phyloP scores from a whole-genome alignment of 2,329 filamentous ascomycete genomes.

The Bipolaris bicolor region DNA sequence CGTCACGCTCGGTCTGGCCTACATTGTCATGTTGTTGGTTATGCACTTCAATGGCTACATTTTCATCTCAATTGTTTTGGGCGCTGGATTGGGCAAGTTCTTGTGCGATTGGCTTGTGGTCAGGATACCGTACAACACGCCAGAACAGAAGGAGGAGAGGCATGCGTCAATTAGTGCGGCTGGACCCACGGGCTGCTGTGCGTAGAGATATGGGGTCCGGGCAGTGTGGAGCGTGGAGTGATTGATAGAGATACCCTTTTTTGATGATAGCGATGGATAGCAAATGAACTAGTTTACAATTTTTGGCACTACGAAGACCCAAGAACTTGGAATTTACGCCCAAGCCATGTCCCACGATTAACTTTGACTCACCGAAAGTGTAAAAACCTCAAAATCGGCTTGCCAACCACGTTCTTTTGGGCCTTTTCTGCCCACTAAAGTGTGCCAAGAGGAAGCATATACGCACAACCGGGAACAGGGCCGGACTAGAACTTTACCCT shows the following conservation, averaged over 20 bases:
- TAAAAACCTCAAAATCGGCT: not conserved
- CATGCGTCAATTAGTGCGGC: conserved; percentile 29
- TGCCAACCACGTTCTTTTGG: not conserved
- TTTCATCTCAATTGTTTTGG: conserved; percentile 81
- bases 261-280: conserved; percentile 4
- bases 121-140: conserved; percentile 31
- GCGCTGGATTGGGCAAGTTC: conserved; percentile 74
- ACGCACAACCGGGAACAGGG: not conserved
- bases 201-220: conserved; percentile 12
- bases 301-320: not conserved
- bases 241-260: conserved; percentile 10
- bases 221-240: not conserved
- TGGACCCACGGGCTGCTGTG: conserved; percentile 41
- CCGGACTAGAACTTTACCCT: not conserved
- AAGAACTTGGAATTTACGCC: not conserved
- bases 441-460: not conserved
- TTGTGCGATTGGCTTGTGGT: conserved; percentile 69
- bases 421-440: not conserved
- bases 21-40: conserved; percentile 76
- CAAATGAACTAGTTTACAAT: conserved; percentile 1
- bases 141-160: conserved; percentile 35
- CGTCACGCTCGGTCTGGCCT: conserved; percentile 74
- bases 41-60: conserved; percentile 75
- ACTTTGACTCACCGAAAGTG: not conserved
- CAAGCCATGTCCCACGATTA: not conserved